Evolutionary conservation across 768 basidiomycete genomes (phyloP).

Genomic region (Strobilomyces echinocephalus): DNA sequence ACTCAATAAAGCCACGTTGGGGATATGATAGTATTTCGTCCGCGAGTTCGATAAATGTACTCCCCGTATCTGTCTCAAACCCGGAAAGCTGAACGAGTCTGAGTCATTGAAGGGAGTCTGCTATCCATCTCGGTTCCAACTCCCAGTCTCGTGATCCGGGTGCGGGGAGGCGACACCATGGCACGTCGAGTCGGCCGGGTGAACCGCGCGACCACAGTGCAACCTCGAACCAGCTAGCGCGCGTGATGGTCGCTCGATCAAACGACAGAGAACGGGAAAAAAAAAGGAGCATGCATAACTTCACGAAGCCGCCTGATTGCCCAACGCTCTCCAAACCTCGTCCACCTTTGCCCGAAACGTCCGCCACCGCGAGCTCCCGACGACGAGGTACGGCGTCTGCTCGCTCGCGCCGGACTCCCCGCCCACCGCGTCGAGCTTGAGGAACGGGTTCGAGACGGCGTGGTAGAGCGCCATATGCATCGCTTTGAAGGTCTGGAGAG

Average conservation of each 20-base stretch:
- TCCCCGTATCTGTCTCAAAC: slow-evolving; percentile 96
- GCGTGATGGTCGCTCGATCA: neutral
- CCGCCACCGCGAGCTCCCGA: slow-evolving; percentile 65
- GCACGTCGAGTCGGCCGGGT: slow-evolving; percentile 17
- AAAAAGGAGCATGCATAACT: neutral
- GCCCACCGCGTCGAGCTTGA: slow-evolving; percentile 51
- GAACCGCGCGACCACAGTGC: slow-evolving; percentile 25
- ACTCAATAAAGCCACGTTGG: slow-evolving; percentile 44
- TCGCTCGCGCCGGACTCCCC: slow-evolving; percentile 41
- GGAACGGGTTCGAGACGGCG: slow-evolving; percentile 82
- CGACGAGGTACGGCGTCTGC: slow-evolving; percentile 49
- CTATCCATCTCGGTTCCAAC: slow-evolving; percentile 50
- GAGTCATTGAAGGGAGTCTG: slow-evolving; percentile 78
- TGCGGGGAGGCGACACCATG: slow-evolving; percentile 19
- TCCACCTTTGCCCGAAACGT: slow-evolving; percentile 68
- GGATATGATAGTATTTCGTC: slow-evolving; percentile 10
- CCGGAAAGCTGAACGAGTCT: slow-evolving; percentile 56
- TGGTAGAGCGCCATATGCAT: slow-evolving; percentile 84
- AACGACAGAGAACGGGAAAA: neutral
- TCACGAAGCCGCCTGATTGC: slow-evolving; percentile 33
- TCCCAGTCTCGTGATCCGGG: slow-evolving; percentile 6
- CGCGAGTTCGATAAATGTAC: slow-evolving; percentile 10
- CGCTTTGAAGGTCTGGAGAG: slow-evolving; percentile 74
- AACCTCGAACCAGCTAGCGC: slow-evolving; percentile 20
- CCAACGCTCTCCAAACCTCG: slow-evolving; percentile 62